Conservation (phyloP, 2,329 filamentous ascomycete genomes). For the Arthrobotrys sphaeroides region DNA sequence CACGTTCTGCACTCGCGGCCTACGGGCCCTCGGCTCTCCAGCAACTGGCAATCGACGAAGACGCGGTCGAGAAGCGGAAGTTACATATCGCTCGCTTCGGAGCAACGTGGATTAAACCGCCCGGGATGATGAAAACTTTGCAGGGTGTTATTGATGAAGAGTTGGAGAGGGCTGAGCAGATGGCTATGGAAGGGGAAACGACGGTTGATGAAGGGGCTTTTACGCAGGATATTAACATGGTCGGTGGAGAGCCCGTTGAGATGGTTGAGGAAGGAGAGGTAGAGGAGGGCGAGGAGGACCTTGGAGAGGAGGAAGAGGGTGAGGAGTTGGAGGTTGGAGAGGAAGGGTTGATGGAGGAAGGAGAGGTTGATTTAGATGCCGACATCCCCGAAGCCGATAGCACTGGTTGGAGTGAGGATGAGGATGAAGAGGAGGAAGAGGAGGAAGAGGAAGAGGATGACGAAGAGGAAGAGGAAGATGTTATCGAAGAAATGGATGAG, state of each 20-base stretch:
- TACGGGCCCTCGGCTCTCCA: conserved; percentile 53
- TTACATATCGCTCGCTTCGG: conserved; percentile 86
- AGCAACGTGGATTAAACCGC: conserved; percentile 87
- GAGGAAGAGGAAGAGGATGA: conserved; percentile 61
- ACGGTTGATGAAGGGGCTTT: conserved; percentile 64
- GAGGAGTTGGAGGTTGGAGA: conserved; percentile 68
- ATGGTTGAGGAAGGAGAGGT: conserved; percentile 61
- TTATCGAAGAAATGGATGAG: too few species aligned
- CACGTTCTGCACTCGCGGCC: conserved; percentile 58
- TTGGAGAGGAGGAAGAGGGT: conserved; percentile 63
- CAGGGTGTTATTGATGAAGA: conserved; percentile 90
- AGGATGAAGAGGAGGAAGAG: conserved; percentile 62
- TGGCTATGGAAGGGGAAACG: conserved; percentile 75
- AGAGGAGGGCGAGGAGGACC: conserved; percentile 60
- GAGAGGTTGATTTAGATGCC: conserved; percentile 72
- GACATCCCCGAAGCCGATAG: conserved; percentile 73
- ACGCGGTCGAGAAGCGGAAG: conserved; percentile 77
- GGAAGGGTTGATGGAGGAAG: conserved; percentile 65
- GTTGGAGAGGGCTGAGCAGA: conserved; percentile 82
- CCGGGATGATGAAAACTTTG: conserved; percentile 86
- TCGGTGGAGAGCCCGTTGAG: conserved; percentile 61
- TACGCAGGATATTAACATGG: conserved; percentile 60
- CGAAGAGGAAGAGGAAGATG: conserved; percentile 65
- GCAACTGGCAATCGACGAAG: conserved; percentile 73
- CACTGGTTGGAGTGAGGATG: conserved; percentile 58